Conservation (phyloP, 2,329 filamentous ascomycete genomes). For the Neopestalotiopsis sp. region DNA sequence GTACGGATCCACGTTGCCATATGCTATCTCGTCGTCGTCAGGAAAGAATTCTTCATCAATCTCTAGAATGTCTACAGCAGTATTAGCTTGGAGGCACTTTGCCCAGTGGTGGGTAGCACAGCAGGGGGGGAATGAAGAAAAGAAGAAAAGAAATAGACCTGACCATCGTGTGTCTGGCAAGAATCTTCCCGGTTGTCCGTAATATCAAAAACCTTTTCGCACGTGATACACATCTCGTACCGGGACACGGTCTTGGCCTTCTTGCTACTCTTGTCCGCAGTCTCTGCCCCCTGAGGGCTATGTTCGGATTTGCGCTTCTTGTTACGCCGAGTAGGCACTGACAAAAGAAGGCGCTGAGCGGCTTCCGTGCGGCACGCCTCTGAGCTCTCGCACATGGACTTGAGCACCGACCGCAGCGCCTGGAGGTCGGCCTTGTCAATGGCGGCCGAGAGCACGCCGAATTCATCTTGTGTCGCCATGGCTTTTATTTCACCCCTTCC, state of each 20-base stretch:
- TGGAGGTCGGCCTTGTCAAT: slow-evolving; percentile 15
- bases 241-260: not conserved
- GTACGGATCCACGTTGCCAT: slow-evolving; percentile 1
- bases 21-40: slow-evolving; percentile 8
- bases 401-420: not conserved
- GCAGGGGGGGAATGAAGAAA: too few relatives aligned
- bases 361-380: slow-evolving; percentile 12
- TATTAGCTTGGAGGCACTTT: not conserved
- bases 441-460: not conserved
- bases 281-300: not conserved
- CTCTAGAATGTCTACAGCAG: not conserved
- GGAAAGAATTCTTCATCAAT: not conserved
- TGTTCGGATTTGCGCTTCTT: not conserved
- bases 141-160: not conserved
- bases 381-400: slow-evolving; percentile 12
- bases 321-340: not conserved
- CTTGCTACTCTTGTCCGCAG: not conserved
- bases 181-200: slow-evolving; percentile 2
- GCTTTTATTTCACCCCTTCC: too few relatives aligned
- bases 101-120: too few relatives aligned
- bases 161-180: slow-evolving; percentile 5
- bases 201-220: slow-evolving; percentile 16
- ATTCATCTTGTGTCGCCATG: not conserved
- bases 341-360: slow-evolving; percentile 4
- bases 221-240: slow-evolving; percentile 14